Percentiles rank a stretch among this genome's conserved stretches.
Evolutionary conservation across 129 eudicot genomes (phyloP).

Genomic region (Flaveria bidentis): DNA sequence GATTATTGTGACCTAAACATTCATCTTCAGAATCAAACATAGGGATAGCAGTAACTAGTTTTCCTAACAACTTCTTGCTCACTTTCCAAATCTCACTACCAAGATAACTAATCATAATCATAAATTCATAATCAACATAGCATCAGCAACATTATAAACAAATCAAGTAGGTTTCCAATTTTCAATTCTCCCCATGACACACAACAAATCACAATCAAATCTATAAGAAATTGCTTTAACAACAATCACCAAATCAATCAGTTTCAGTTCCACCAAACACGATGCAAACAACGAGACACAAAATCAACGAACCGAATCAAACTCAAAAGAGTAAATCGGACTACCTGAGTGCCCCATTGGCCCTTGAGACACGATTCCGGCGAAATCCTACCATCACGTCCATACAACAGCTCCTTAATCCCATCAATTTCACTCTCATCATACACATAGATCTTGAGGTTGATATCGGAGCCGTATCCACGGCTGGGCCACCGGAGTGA

Average conservation of each 20-base stretch:
- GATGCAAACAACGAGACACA: background rate
- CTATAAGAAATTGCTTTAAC: background rate
- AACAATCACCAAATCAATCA: background rate
- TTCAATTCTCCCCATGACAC: background rate
- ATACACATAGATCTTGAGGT: slow-evolving; percentile 79
- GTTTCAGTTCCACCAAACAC: background rate
- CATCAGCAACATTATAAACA: background rate
- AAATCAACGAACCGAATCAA: background rate
- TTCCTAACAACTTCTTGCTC: background rate
- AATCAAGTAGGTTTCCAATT: background rate
- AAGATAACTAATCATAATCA: background rate
- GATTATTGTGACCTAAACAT: background rate
- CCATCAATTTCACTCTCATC: slow-evolving; percentile 87
- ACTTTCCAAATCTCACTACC: background rate
- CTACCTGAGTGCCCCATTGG: slow-evolving; percentile 90
- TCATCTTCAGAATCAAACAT: background rate
- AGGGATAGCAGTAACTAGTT: background rate
- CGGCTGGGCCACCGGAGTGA: slow-evolving; percentile 42
- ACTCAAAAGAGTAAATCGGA: background rate
- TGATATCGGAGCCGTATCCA: slow-evolving; percentile 54
- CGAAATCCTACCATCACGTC: slow-evolving; percentile 69
- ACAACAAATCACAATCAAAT: background rate
- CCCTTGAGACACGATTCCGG: slow-evolving; percentile 63
- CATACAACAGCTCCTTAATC: slow-evolving; percentile 56
- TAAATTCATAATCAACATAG: background rate